Evolutionary conservation across 2,329 filamentous ascomycete genomes (phyloP).

Genomic region (Claviceps sorghi): DNA sequence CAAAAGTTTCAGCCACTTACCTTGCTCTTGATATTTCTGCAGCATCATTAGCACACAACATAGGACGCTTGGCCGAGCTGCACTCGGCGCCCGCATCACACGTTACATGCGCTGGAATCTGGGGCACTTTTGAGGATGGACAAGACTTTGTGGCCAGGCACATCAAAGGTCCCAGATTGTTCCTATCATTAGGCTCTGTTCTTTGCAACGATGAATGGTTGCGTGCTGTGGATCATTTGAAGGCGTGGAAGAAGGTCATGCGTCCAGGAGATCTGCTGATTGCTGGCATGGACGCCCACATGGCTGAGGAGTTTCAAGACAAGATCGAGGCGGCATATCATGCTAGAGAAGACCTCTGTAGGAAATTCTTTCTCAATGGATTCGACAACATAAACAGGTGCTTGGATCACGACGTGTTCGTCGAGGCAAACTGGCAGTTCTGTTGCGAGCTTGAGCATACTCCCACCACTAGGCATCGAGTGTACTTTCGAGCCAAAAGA

Average conservation of each 20-base stretch:
- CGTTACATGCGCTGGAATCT: slow-evolving; percentile 23
- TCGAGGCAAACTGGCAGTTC: slow-evolving; percentile 24
- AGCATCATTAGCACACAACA: slow-evolving; percentile 20
- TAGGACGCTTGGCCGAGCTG: slow-evolving; percentile 16
- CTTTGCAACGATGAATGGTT: slow-evolving; percentile 27
- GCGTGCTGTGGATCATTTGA: slow-evolving; percentile 20
- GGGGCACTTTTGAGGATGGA: slow-evolving; percentile 25
- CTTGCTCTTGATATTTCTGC: slow-evolving; percentile 27
- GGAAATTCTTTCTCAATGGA: slow-evolving; percentile 24
- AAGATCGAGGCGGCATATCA: slow-evolving; percentile 29
- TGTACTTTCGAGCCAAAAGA: slow-evolving; percentile 23
- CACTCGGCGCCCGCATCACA: slow-evolving; percentile 14
- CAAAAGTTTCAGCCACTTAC: slow-evolving; percentile 17
- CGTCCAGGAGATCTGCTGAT: slow-evolving; percentile 21
- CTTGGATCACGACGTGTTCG: slow-evolving; percentile 20
- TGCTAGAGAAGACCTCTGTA: slow-evolving; percentile 20
- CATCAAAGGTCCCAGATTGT: slow-evolving; percentile 20
- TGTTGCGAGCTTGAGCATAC: slow-evolving; percentile 20
- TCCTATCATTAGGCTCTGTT: slow-evolving; percentile 27
- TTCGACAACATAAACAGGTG: slow-evolving; percentile 24
- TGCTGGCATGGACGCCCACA: slow-evolving; percentile 28
- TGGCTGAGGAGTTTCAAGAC: slow-evolving; percentile 15
- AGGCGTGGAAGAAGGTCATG: slow-evolving; percentile 22
- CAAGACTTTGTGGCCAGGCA: slow-evolving; percentile 15
- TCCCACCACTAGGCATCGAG: slow-evolving; percentile 25